Base-by-base conservation (phyloP, 2,329 filamentous ascomycete species). In the Neurospora sp. region DNA sequence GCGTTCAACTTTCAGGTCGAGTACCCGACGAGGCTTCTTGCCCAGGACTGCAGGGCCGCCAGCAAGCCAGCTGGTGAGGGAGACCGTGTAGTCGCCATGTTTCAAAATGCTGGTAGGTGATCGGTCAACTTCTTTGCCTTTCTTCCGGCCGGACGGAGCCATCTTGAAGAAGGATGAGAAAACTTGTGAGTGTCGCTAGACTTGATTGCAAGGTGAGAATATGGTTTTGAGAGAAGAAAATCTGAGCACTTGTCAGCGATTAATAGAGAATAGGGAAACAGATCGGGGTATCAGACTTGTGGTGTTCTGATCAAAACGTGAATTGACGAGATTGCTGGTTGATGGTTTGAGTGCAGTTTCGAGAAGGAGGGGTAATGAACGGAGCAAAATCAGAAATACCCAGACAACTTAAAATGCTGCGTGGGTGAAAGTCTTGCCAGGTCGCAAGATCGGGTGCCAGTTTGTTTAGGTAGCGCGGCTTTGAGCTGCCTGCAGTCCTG, bases 21-120 rank as follows among this genome's bases (percentile, higher is more conserved):
- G 15, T 3, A 62, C 52, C 13, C 52, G 28, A 38, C 28, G 38
- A 46, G 42, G 39, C 23, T 19, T 36, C 38, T 67, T 71, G 33
- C 36, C 38, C 15, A 71, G 19, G 23, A 69, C 19, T 17, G 38
- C 43, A 17, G 40, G 33, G 1, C 68, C 62, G 10, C 43, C 68
- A 10, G 46, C 38, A 17, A 70, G 69, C 40, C 69, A 68, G 28
- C 43, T 70, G 2, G 67, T 66, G 38, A 70, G 38, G 11, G 69
- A 70, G 52, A 70, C n/a, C 28, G 68, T 36, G 58, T 68, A 38
- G 4, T 69, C 69, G 2, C 38, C 58, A 38, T 66, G 28, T 13
- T 36, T 43, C 28, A 62, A 36, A 4, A 62, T n/a, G 52, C 52
- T 62, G 3, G 28, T 4, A 33, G 58, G 68, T 13, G 33, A 69